Conservation (phyloP, 1,284 basidiomycete genomes). For the Cryptococcus neoformans region DNA sequence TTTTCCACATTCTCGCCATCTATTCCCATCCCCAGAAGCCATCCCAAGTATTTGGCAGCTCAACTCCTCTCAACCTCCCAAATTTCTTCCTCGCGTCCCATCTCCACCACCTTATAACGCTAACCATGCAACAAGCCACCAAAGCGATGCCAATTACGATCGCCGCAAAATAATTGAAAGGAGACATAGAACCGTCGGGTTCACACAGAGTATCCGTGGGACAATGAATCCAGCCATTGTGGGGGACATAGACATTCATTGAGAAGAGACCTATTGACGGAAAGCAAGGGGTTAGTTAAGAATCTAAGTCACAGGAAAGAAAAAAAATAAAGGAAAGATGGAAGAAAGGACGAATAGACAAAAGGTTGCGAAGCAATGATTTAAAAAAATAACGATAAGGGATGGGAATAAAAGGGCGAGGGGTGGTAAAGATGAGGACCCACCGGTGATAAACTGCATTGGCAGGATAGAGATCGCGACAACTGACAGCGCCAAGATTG, state of each 20-base stretch:
- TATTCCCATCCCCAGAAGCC: conserved; percentile 44
- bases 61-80: conserved; percentile 23
- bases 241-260: conserved; percentile 57
- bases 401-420: not conserved
- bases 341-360: not conserved
- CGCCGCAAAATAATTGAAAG: conserved; percentile 38
- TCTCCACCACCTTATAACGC: conserved; percentile 45
- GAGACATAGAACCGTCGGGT: conserved; percentile 30
- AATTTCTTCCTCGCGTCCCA: conserved; percentile 36
- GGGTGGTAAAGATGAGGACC: conserved; percentile 16
- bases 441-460: conserved; percentile 64
- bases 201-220: conserved; percentile 15
- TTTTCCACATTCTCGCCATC: not conserved
- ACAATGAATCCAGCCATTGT: conserved; percentile 37
- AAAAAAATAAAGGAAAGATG: not conserved
- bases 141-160: conserved; percentile 38
- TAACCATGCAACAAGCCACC: conserved; percentile 35
- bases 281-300: too few species aligned
- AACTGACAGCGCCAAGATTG: conserved; percentile 64
- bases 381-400: conserved; percentile 3
- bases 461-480: conserved; percentile 69
- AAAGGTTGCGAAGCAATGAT: too few species aligned
- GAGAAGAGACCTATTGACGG: conserved; percentile 58
- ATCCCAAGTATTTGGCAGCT: conserved; percentile 34
- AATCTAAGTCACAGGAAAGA: too few species aligned